Evolutionary conservation across 805 yeast genomes (phyloP), one percentile per base, ranked within the genome.

Genomic region (Ogataea ganodermae): DNA sequence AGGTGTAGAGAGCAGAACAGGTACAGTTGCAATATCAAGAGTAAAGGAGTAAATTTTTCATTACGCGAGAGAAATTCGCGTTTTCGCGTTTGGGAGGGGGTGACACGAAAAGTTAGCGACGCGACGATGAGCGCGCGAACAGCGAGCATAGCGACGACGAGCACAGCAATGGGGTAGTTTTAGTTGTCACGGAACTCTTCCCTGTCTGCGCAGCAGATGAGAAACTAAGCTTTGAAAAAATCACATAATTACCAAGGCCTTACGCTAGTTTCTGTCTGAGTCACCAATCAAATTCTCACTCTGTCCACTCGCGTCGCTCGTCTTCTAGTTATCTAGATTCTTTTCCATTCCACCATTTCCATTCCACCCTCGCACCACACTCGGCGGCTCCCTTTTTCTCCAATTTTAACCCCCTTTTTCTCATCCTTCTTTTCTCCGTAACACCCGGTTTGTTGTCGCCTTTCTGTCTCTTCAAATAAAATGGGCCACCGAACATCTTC

Each of bases 11-110:
- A 27, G 31, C 13, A 30, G 33, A 30, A n/a, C 17, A 30, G 33
- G 17, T 30, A n/a, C 8, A 13, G 14, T 16, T 6, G 8, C 14
- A n/a, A 4, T 30, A 21, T 26, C 31, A 31, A 16, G 24, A 30
- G 36, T 40, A 30, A 40, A 40, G 44, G 44, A 40, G 44, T 40
- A 40, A 40, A 40, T 40, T 32, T 31, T 32, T 30, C 44, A 32
- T 12, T 16, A 14, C 23, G 28, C 41, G 28, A 14, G 26, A 6
- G 44, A 31, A 14, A 23, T 13, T 21, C 44, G 37, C 30, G 35
- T 23, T 36, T 36, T 36, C 41, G 41, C 41, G 41, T 36, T 16
- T 14, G 17, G n/a, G 27, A 22, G 30, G 41, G 27, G 28, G 23
- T 20, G 31, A 14, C 31, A 23, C 31, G 28, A 17, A 27, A 30